Percentiles rank a stretch among this genome's conserved stretches.
Evolutionary conservation across 2,329 filamentous ascomycete genomes (phyloP).

Genomic region (Drechslerella dactyloides): DNA sequence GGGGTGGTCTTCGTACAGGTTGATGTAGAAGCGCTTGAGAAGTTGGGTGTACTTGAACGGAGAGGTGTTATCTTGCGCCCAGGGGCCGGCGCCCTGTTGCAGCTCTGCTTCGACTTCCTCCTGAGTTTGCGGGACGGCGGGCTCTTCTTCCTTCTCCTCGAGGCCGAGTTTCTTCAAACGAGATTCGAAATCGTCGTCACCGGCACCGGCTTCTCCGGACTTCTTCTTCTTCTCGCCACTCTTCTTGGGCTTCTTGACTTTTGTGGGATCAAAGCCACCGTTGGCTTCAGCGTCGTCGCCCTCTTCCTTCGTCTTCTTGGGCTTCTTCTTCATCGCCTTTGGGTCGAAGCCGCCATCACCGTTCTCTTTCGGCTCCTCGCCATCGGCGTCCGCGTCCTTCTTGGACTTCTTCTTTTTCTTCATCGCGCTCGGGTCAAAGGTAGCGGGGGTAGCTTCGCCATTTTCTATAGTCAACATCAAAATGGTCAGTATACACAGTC

Average conservation of each 20-base stretch:
- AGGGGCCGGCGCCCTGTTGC: constrained; percentile 81
- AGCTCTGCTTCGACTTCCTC: constrained; percentile 78
- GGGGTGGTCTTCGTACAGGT: constrained; percentile 93
- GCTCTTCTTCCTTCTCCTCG: constrained; percentile 65
- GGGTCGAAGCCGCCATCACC: constrained; percentile 53
- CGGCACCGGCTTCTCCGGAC: constrained; percentile 64
- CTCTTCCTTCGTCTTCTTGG: constrained; percentile 54
- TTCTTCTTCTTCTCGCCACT: constrained; percentile 56
- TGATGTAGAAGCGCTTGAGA: constrained; percentile 89
- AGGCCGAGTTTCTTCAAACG: constrained; percentile 62
- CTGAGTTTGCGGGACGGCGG: constrained; percentile 65
- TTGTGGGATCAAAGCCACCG: constrained; percentile 69
- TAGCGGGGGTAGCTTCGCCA: constrained; percentile 19
- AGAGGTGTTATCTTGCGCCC: constrained; percentile 78
- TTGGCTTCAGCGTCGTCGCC: constrained; percentile 77
- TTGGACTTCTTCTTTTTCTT: constrained; percentile 55
- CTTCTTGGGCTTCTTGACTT: constrained; percentile 67
- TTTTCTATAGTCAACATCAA: background rate
- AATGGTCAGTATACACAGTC: constrained; percentile 4
- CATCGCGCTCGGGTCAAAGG: constrained; percentile 51
- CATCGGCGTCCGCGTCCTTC: constrained; percentile 22
- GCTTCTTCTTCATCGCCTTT: constrained; percentile 51
- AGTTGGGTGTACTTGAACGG: constrained; percentile 84
- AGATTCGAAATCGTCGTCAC: constrained; percentile 61
- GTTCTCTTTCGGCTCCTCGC: constrained; percentile 42